Evolutionary conservation across 108 stramenopile genomes (phyloP), one percentile per base, ranked within the genome.

Genomic region (Poteriospumella lacustris): DNA sequence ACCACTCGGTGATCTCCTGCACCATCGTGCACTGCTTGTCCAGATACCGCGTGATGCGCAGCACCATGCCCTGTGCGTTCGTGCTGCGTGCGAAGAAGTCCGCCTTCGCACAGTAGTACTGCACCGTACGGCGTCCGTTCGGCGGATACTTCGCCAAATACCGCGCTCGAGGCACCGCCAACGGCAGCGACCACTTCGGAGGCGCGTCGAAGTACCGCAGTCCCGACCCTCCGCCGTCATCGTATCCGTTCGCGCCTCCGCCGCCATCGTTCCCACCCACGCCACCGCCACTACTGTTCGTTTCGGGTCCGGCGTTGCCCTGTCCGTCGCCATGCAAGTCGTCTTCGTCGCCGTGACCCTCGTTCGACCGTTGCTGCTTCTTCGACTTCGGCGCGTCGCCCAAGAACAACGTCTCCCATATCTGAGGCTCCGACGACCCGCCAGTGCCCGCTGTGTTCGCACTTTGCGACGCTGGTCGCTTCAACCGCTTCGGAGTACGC

Each of bases 1-100:
- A 91, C 43, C 76, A 5, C 70, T 92, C 92, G 19, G 70, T 76
- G 52, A 82, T 68, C 44, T 89, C 78, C 60, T 80, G 69, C 5
- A 82, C 84, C 9, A 84, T 39, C 3, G 84, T 85, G 62, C 83
- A 59, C 1, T 52, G 75, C 0, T 39, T n/a, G 68, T 92, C 92
- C 56, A 78, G 67, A 75, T 84, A 91, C 5, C 68, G 44, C 12
- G 83, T 82, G 24, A 90, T 67, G 29, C 89, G 84, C 58, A 47
- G 41, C 1, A 79, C 88, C 41, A 91, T 44, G 38, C 90, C 88
- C 68, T 90, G 84, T 5, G 72, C 58, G 70, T 92, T 88, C 1
- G 77, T 29, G 58, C 56, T 60, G 19, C 76, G 72, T 19, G 89
- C 89, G 76, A 90, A 91, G 15, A 88, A 76, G 64, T 91, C 89